Evolutionary conservation across 116 monocot genomes (phyloP).

Genomic region (Trichopus zeylanicus): DNA sequence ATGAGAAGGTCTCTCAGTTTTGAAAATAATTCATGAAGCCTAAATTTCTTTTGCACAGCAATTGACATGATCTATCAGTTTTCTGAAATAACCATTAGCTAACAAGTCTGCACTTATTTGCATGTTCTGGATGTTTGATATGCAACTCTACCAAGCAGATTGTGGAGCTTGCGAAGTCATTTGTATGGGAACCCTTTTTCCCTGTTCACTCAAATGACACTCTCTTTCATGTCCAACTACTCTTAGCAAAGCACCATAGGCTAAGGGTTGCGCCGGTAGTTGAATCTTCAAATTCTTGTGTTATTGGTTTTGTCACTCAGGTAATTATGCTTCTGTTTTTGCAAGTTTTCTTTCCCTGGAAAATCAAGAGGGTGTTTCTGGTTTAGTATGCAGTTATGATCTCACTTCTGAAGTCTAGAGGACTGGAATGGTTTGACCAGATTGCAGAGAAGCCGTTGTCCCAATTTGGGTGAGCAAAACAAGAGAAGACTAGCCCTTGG

Average conservation of each 20-base stretch:
- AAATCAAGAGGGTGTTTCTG: constrained; percentile 4
- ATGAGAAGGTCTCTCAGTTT: too few relatives aligned
- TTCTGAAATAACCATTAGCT: too few relatives aligned
- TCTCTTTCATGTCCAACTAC: constrained; percentile 41
- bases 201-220: constrained; percentile 23
- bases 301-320: constrained; percentile 27
- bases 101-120: too few relatives aligned
- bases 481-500: background rate
- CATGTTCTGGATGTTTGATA: too few relatives aligned
- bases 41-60: too few relatives aligned
- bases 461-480: constrained; percentile 16
- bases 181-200: constrained; percentile 49
- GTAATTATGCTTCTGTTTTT: constrained; percentile 9
- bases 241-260: constrained; percentile 28
- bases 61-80: too few relatives aligned
- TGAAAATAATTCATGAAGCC: too few relatives aligned
- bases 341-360: background rate
- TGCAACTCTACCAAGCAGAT: constrained; percentile 25
- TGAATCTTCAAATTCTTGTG: constrained; percentile 22
- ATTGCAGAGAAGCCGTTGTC: constrained; percentile 29
- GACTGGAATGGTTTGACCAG: constrained; percentile 43
- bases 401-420: constrained; percentile 32
- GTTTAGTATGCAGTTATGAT: constrained; percentile 27
- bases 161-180: constrained; percentile 30
- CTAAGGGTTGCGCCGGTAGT: constrained; percentile 32